Percentiles rank a stretch among this genome's conserved stretches.
phyloP scores from a whole-genome alignment of 805 yeast genomes.

The Starmerella cellae region DNA sequence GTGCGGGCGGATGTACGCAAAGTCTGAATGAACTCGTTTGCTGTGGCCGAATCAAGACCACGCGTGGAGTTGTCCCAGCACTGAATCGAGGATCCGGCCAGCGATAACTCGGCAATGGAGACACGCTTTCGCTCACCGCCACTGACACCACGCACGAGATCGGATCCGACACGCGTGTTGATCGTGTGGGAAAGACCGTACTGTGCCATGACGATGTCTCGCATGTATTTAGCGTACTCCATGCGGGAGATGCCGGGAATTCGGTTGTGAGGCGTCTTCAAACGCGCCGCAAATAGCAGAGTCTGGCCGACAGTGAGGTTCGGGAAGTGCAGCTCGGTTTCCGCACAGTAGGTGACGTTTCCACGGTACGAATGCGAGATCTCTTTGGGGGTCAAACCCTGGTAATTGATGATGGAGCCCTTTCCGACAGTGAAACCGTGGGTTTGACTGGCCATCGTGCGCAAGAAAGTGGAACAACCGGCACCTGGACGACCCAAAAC shows the following conservation, averaged over 20 bases:
- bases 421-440: constrained; percentile 35
- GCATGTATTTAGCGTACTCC: constrained; percentile 37
- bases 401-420: constrained; percentile 44
- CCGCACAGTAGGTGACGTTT: constrained; percentile 33
- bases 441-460: constrained; percentile 49
- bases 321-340: constrained; percentile 61
- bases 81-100: constrained; percentile 48
- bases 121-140: constrained; percentile 84
- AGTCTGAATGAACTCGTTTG: constrained; percentile 57
- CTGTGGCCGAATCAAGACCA: constrained; percentile 77
- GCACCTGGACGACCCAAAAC: constrained; percentile 70
- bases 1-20: constrained; percentile 49
- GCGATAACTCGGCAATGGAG: constrained; percentile 64
- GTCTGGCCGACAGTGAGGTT: constrained; percentile 65
- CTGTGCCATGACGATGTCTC: constrained; percentile 39
- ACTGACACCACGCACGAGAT: constrained; percentile 56
- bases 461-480: constrained; percentile 61
- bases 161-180: constrained; percentile 49
- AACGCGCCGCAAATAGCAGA: constrained; percentile 52
- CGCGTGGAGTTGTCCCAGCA: constrained; percentile 78
- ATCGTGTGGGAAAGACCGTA: constrained; percentile 51
- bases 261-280: constrained; percentile 50
- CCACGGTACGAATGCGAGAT: constrained; percentile 46
- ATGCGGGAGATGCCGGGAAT: constrained; percentile 35
- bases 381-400: constrained; percentile 46